These are phyloP conservation scores for Verticillium dahliae DNA, from an alignment of 2,329 filamentous ascomycete species.

Conservation along the genomic window DNA sequence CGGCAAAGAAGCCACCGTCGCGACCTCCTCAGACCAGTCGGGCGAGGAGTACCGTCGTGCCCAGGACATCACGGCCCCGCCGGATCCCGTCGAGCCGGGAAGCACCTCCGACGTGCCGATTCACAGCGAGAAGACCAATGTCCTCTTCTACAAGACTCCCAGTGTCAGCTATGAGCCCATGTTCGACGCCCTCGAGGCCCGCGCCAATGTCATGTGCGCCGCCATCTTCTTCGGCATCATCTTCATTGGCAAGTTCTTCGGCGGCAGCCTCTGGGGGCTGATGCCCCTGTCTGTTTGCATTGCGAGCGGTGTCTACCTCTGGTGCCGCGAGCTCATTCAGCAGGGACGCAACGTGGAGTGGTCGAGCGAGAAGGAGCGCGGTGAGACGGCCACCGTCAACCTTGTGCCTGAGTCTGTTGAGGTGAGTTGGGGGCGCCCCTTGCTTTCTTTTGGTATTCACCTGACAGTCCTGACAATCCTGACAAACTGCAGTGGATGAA, in stretches of 20 bases:
- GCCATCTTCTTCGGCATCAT: constrained; percentile 69
- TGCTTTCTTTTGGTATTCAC: not conserved
- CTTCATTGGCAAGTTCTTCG: constrained; percentile 72
- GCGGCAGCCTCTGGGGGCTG: constrained; percentile 69
- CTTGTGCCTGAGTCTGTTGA: constrained; percentile 88
- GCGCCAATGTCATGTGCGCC: constrained; percentile 63
- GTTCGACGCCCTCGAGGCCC: constrained; percentile 68
- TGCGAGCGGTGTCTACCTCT: constrained; percentile 74
- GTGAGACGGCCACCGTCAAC: constrained; percentile 79
- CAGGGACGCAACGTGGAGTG: constrained; percentile 82
- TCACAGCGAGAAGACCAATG: constrained; percentile 91
- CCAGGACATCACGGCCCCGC: constrained; percentile 86
- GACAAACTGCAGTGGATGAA: constrained; percentile 72
- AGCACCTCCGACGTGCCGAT: constrained; percentile 92
- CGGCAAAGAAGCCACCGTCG: constrained; percentile 64
- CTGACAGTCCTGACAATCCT: not conserved
- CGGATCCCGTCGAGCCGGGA: constrained; percentile 75
- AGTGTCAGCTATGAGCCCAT: constrained; percentile 86
- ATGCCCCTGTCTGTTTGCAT: constrained; percentile 68
- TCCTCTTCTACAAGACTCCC: constrained; percentile 91
- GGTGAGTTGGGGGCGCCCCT: constrained; percentile 1
- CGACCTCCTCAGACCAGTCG: constrained; percentile 64
- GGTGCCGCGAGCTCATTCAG: constrained; percentile 80
- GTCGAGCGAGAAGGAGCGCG: constrained; percentile 78
- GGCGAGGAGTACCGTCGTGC: constrained; percentile 74